Base-by-base conservation (phyloP, 2,329 filamentous ascomycete genomes). In the Paracamarosporium sp. region DNA sequence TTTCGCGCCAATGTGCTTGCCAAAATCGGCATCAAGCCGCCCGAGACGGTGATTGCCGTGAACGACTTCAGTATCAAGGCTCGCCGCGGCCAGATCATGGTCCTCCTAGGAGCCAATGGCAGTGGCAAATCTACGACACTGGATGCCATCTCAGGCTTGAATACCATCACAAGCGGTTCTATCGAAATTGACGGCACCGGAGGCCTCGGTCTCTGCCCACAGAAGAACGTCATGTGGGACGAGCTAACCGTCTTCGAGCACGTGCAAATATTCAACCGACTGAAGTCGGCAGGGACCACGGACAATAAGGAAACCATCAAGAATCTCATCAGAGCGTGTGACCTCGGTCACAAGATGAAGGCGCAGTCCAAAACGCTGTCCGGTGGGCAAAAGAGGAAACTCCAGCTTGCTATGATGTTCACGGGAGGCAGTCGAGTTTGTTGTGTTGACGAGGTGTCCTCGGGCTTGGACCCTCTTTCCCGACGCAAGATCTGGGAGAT, bases 401-500 rank as follows among this genome's bases (percentile, higher is more conserved):
- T 97, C 8, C 93, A 97, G 75, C 82, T 97, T 2, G 93, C 92
- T 5, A 94, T 97, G 87, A 97, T 97, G 92, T 88, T 97, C 66
- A 96, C 92, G 3, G 93, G 94, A 60, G 93, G 92, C 11, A 94
- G 90, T 60, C 87, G 87, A 24, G 89, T 97, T 0, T 97, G 93
- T 77, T 95, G 92, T 68, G 88, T 97, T 5, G 93, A 97, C 65
- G 94, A 97, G 76, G 92, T 97, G 13, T 93, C 90, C 36, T 93
- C 90, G 58, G 94, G 93, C 13, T 83, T 97, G 20, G 93, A 97
- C 71, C 93, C 94, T 0, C 80, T 97, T 1, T 93, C 90, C 20
- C 84, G 94, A 53, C 82, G 93, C 27, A 97, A 96, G 78, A 91
- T 97, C 24, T 97, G 93, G 93, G 92, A 97, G 65, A 97, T 97